A percentile compares a stretch with the other conserved stretches of the same genome.
phyloP scores from a whole-genome alignment of 2,329 filamentous ascomycete species.

The Apiospora koreana region DNA sequence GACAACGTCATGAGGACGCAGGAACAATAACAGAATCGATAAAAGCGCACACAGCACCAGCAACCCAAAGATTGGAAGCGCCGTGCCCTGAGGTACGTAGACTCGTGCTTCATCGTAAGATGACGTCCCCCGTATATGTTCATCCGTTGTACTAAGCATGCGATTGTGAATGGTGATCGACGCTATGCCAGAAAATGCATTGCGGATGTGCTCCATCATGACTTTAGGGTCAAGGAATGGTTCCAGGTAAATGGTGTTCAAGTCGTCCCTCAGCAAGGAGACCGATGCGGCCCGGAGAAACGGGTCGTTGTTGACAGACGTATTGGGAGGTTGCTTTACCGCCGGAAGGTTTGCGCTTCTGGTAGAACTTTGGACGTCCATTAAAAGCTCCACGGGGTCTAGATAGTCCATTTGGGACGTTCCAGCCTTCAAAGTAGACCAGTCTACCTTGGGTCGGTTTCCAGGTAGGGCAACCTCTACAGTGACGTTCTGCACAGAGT shows the following conservation, averaged over 20 bases:
- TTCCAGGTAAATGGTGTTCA: neutral
- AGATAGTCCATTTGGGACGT: neutral
- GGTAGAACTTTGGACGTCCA: neutral
- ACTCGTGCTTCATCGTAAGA: neutral
- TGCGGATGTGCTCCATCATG: neutral
- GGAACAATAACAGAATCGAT: neutral
- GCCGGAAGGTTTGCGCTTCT: neutral
- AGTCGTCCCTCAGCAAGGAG: neutral
- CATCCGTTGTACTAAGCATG: neutral
- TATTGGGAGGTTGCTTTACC: neutral
- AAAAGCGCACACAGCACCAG: neutral
- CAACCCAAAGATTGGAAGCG: neutral
- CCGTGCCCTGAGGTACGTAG: neutral
- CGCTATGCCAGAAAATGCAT: neutral
- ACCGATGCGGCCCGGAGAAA: neutral
- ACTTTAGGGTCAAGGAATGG: neutral
- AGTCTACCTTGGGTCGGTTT: neutral
- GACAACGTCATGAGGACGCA: conserved; percentile 4
- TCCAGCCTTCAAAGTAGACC: neutral
- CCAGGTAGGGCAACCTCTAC: neutral
- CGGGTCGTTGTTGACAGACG: neutral
- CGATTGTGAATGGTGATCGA: neutral
- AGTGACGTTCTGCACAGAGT: neutral
- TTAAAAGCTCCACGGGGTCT: neutral
- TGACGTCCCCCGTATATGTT: neutral